These are phyloP conservation scores for Cutaneotrichosporon dermatis DNA, from an alignment of 1,284 basidiomycete genomes.

Conservation along the genomic window DNA sequence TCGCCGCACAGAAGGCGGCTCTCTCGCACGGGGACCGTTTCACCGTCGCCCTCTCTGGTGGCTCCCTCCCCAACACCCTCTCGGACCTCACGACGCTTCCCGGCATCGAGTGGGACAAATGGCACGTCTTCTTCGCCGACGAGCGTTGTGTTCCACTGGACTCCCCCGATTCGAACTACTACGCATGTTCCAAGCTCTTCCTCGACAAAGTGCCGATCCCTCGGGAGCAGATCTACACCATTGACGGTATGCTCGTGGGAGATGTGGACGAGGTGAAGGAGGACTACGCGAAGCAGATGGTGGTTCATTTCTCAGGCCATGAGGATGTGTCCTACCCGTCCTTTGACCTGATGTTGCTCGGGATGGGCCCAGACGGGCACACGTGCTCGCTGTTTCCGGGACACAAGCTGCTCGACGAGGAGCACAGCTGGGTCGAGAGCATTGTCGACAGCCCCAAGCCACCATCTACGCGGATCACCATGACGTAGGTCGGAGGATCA, in stretches of 20 bases:
- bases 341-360: conserved; percentile 90
- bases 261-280: conserved; percentile 65
- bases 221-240: conserved; percentile 70
- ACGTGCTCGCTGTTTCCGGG: conserved; percentile 94
- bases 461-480: conserved; percentile 78
- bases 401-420: conserved; percentile 77
- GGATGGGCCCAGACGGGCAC: conserved; percentile 93
- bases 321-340: conserved; percentile 88
- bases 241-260: conserved; percentile 67
- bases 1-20: conserved; percentile 84
- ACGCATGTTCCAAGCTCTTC: conserved; percentile 67
- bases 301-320: conserved; percentile 80
- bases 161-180: conserved; percentile 87
- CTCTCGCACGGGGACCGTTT: conserved; percentile 83
- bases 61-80: conserved; percentile 83
- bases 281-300: conserved; percentile 89
- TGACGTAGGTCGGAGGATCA: conserved; percentile 33
- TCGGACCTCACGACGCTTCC: conserved; percentile 63
- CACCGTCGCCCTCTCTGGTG: conserved; percentile 88
- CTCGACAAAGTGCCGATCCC: conserved; percentile 77
- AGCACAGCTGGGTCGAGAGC: conserved; percentile 89
- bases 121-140: conserved; percentile 96
- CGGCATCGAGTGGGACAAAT: conserved; percentile 86
- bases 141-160: conserved; percentile 91
- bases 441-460: conserved; percentile 93